Conservation (phyloP, 1,139 yeast species). For the Cylindricascospora bacillispora region DNA sequence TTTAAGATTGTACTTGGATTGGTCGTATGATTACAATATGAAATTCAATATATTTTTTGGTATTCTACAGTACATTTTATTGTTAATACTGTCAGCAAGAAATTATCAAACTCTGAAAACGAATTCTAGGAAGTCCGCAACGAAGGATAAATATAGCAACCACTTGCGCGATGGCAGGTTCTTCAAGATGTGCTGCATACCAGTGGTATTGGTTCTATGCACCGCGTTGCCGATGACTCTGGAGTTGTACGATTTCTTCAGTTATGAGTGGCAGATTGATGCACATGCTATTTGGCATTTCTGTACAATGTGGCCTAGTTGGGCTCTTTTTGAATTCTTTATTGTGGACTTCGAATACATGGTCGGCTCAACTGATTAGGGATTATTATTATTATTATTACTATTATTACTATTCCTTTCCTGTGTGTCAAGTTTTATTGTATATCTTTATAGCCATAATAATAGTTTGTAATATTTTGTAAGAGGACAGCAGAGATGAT, state of each 20-base stretch:
- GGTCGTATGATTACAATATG: slow-evolving; percentile 95
- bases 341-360: slow-evolving; percentile 16
- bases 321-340: slow-evolving; percentile 27
- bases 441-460: too few species aligned
- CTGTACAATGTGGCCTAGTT: slow-evolving; percentile 54
- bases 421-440: too few species aligned
- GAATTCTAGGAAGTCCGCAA: not conserved
- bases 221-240: slow-evolving; percentile 68
- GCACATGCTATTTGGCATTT: slow-evolving; percentile 94
- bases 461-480: too few species aligned
- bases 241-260: slow-evolving; percentile 84
- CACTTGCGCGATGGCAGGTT: slow-evolving; percentile 4
- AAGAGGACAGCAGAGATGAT: too few species aligned
- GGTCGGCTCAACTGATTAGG: not conserved
- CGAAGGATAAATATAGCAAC: slow-evolving; percentile 7
- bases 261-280: slow-evolving; percentile 55
- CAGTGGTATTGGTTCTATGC: slow-evolving; percentile 37
- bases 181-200: slow-evolving; percentile 35
- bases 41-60: slow-evolving; percentile 76
- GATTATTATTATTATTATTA: too few species aligned
- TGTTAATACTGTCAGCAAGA: slow-evolving; percentile 23
- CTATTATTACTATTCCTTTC: too few species aligned
- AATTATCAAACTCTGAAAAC: slow-evolving; percentile 17
- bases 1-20: slow-evolving; percentile 50
- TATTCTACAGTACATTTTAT: slow-evolving; percentile 46